phyloP scores from a whole-genome alignment of 164 flowering plant genomes.

The Stephania japonica region DNA sequence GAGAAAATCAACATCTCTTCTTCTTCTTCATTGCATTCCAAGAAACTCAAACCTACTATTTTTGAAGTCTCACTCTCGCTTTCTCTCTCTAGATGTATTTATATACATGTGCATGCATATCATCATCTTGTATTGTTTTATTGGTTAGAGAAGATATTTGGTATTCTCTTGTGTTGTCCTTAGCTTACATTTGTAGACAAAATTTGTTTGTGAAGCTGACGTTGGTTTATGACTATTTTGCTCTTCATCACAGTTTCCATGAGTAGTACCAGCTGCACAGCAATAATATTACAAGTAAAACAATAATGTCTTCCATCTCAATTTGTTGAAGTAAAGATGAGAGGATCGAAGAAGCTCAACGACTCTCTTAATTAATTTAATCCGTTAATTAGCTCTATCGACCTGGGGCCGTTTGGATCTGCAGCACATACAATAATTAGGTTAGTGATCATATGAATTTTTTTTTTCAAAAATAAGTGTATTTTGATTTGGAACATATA shows the following conservation, averaged over 20 bases:
- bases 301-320: slow-evolving; percentile 4
- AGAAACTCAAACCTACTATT: background rate
- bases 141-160: slow-evolving; percentile 4
- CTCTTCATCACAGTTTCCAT: slow-evolving; percentile 26
- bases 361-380: background rate
- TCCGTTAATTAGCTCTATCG: background rate
- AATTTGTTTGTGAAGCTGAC: slow-evolving; percentile 30
- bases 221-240: slow-evolving; percentile 23
- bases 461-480: too few relatives aligned
- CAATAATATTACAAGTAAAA: slow-evolving; percentile 13
- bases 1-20: background rate
- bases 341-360: background rate
- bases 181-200: slow-evolving; percentile 18
- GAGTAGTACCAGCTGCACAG: slow-evolving; percentile 14
- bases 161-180: slow-evolving; percentile 10
- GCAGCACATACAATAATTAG: background rate
- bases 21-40: background rate
- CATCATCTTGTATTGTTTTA: slow-evolving; percentile 1
- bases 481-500: too few relatives aligned
- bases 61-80: background rate
- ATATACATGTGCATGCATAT: background rate
- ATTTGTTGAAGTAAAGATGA: background rate
- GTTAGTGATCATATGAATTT: background rate
- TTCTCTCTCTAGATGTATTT: background rate
- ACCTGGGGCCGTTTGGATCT: background rate